These are phyloP conservation scores for Amphirosellinia nigrospora DNA, from an alignment of 495 filamentous ascomycete genomes.

Conservation along the genomic window DNA sequence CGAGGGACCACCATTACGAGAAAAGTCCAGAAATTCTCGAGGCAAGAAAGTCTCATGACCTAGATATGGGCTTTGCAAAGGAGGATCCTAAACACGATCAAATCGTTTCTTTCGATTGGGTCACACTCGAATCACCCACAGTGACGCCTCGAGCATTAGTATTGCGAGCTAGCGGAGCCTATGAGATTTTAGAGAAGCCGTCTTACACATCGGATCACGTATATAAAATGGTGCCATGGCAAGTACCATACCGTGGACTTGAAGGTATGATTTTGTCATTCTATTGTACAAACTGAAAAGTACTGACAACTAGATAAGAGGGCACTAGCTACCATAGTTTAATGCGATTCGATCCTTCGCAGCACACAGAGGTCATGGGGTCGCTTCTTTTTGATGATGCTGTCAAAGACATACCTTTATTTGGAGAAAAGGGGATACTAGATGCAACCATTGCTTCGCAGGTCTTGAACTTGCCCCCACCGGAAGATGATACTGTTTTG, in stretches of 20 bases:
- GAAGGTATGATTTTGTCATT: conserved; percentile 42
- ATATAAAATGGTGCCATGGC: conserved; percentile 56
- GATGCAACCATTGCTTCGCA: conserved; percentile 43
- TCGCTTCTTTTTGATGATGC: conserved; percentile 51
- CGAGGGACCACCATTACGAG: conserved; percentile 42
- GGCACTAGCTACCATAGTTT: conserved; percentile 49
- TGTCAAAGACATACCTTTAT: conserved; percentile 50
- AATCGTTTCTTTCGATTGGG: conserved; percentile 87
- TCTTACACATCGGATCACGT: conserved; percentile 57
- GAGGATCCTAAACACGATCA: conserved; percentile 59
- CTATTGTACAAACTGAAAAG: not conserved
- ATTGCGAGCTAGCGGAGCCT: conserved; percentile 68
- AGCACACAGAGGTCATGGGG: conserved; percentile 49
- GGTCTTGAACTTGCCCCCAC: conserved; percentile 33
- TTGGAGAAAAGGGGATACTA: conserved; percentile 48
- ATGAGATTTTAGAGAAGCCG: conserved; percentile 70
- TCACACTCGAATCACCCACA: conserved; percentile 64
- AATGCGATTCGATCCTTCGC: conserved; percentile 53
- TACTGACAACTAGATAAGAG: conserved; percentile 41
- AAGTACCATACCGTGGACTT: conserved; percentile 50
- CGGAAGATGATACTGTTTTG: conserved; percentile 35
- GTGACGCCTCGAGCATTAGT: conserved; percentile 71
- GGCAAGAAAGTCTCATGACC: conserved; percentile 56
- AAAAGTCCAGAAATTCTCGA: conserved; percentile 59
- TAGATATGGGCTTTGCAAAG: conserved; percentile 58